Evolutionary conservation across 1,139 yeast species (phyloP).

Genomic region (Zhuliangozyma parablackwelliae): DNA sequence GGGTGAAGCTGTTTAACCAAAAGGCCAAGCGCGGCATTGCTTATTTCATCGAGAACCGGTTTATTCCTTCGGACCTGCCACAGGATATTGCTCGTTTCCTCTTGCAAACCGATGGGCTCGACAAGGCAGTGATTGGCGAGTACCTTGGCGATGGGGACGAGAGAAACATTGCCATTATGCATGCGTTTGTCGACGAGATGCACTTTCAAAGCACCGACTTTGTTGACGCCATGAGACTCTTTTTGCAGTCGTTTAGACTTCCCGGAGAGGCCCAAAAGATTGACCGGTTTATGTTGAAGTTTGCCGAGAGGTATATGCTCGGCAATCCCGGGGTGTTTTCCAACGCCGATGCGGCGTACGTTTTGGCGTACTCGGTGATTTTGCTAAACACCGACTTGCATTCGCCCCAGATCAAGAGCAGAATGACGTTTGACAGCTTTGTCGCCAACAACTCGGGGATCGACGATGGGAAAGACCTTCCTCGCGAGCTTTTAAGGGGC

Average conservation of each 20-base stretch:
- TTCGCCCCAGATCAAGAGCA: conserved; percentile 75
- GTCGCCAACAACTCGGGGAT: conserved; percentile 86
- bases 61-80: conserved; percentile 61
- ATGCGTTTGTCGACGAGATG: conserved; percentile 86
- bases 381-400: conserved; percentile 93
- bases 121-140: conserved; percentile 84
- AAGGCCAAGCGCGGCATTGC: conserved; percentile 80
- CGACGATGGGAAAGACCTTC: conserved; percentile 84
- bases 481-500: conserved; percentile 62
- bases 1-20: conserved; percentile 73
- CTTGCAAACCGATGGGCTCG: conserved; percentile 73
- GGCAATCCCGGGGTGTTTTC: conserved; percentile 85
- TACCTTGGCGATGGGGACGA: conserved; percentile 88
- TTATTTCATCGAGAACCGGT: conserved; percentile 55
- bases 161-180: conserved; percentile 78
- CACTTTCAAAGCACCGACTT: conserved; percentile 67
- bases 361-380: conserved; percentile 86
- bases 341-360: conserved; percentile 91
- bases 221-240: conserved; percentile 80
- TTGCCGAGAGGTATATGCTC: conserved; percentile 85
- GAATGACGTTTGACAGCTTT: conserved; percentile 88
- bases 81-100: conserved; percentile 69
- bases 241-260: conserved; percentile 81
- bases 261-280: conserved; percentile 99
- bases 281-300: conserved; percentile 93